Evolutionary conservation across 176 grass and related monocot species (phyloP), one percentile per base, ranked within the genome.

Genomic region (Musa acuminata): DNA sequence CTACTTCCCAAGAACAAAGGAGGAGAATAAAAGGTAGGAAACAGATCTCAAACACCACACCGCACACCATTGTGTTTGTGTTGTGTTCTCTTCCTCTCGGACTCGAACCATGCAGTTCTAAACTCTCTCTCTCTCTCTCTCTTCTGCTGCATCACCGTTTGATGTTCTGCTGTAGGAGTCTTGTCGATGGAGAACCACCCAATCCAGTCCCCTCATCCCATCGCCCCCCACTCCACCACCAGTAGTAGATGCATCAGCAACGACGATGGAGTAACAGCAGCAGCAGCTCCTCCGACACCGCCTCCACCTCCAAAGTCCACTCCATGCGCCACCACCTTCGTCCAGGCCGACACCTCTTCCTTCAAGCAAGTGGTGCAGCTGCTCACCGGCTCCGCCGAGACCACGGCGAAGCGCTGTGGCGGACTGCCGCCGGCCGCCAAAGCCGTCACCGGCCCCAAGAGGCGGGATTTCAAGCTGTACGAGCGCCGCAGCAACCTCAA

Each of bases 301-400:
- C 27, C 74, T 64, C 58, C 58, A 57, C 23, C 74, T 3, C 35
- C 35, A 8, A 76, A 51, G 62, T n/a, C 35, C 17, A 87, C 75
- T 52, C 77, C 85, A 0, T 91, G 75, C 78, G 80, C 85, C 49
- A 85, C 89, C 70, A 91, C 89, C 77, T 91, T 91, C 69, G 83
- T 91, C 17, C 89, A 91, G 78, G 89, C 89, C 7, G 83, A 91
- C 74, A 75, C 85, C 64, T 72, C 70, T 19, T 85, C 89, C 59
- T 91, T 91, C 80, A 91, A 91, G 83, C 85, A 87, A 69, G 89
- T 91, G 8, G 85, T 91, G 77, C 89, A 91, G 89, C 87, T 91
- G 85, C 89, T 91, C 85, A 91, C 89, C 75, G 89, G 89, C 78
- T 87, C 89, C 52, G 82, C 83, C 72, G 89, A 91, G 77, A 57